phyloP scores from a whole-genome alignment of 495 filamentous ascomycete genomes.

The Aspergillus carlsbadensis region DNA sequence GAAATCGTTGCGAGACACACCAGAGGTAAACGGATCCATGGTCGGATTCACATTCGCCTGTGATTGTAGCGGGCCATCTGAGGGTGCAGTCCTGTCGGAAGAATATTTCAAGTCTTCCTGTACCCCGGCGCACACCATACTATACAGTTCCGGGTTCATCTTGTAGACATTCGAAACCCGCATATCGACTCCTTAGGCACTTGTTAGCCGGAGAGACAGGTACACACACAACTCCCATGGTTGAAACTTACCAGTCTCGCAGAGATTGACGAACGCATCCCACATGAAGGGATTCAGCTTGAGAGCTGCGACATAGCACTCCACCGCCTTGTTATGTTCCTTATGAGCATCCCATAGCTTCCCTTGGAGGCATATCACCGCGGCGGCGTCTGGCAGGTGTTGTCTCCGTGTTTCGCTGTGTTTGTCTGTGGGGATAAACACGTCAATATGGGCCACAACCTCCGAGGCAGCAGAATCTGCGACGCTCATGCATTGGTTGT shows the following conservation, averaged over 20 bases:
- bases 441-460: background rate
- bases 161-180: constrained; percentile 83
- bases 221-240: background rate
- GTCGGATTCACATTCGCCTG: constrained; percentile 43
- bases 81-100: constrained; percentile 35
- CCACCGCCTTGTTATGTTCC: constrained; percentile 75
- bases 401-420: constrained; percentile 63
- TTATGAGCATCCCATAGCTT: constrained; percentile 82
- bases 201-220: constrained; percentile 19
- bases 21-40: constrained; percentile 48
- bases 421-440: constrained; percentile 51
- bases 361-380: constrained; percentile 74
- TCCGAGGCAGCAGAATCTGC: background rate
- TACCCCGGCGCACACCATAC: constrained; percentile 41
- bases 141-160: constrained; percentile 64
- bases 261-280: constrained; percentile 90
- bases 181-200: constrained; percentile 64
- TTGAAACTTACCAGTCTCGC: constrained; percentile 57
- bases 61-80: constrained; percentile 41
- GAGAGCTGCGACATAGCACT: constrained; percentile 81
- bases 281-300: constrained; percentile 96
- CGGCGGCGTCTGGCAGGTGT: constrained; percentile 79
- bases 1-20: constrained; percentile 41
- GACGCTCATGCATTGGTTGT: background rate
- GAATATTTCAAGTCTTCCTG: constrained; percentile 35